Base-by-base conservation (phyloP, 73 alveolate species). In the Paramecium sexaurelia region DNA sequence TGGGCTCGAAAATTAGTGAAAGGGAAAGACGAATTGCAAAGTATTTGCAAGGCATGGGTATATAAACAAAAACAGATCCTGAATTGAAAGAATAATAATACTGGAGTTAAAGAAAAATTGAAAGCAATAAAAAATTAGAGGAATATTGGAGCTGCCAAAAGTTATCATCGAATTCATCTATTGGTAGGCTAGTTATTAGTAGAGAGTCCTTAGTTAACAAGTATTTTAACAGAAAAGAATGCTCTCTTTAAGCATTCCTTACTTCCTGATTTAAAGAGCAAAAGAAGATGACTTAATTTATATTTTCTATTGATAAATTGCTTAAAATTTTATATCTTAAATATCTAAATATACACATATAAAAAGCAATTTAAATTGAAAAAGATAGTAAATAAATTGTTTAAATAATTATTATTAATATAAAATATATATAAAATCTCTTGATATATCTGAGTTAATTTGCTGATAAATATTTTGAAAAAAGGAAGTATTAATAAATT, bases 21-120 rank as follows among this genome's bases (percentile, higher is more conserved):
- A 35, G 3, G 33, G 86, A 71, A 71, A 40, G 17, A 7, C 22
- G 27, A 13, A 71, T 71, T 27, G 86, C 35, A 15, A 71, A 17
- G 19, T 71, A 71, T 35, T 10, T 71, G 17, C 86, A 71, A 11
- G 61, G 66, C 10, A 19, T 71, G 32, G 86, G 86, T 33, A 36
- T 71, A 27, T 33, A 71, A 36, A 71, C 86, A 33, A 71, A 33
- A 71, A 71, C 86, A 5, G 86, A 71, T 71, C 86, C 86, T 27
- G 27, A 5, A 36, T 22, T 3, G 20, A 71, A 71, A 7, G 86
- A 71, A 71, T 22, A 71, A 71, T 39, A 33, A 71, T 71, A 71
- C 33, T 71, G 86, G 86, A 71, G 7, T 35, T 17, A 10, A 13
- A 71, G 56, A 71, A 71, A 61, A 37, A 33, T 19, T 33, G 86